Evolutionary conservation across 257 asterid species (phyloP).

Genomic region (Solanum arcanum): DNA sequence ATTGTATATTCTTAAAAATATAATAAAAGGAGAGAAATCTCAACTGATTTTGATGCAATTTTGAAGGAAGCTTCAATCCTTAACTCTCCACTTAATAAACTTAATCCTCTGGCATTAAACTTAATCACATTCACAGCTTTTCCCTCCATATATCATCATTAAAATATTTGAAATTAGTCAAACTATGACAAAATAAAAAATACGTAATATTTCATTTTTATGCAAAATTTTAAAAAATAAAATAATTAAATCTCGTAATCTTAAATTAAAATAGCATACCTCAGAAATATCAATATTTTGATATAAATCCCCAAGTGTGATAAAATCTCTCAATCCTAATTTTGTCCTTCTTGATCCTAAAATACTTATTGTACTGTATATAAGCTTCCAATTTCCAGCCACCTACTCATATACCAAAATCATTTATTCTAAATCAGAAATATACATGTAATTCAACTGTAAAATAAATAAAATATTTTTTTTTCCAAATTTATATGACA

Average conservation of each 20-base stretch:
- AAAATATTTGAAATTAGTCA: slow-evolving; percentile 15
- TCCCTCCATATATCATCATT: slow-evolving; percentile 55
- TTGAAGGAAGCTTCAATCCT: slow-evolving; percentile 69
- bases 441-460: background rate
- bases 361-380: slow-evolving; percentile 73
- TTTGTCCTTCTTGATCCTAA: slow-evolving; percentile 83
- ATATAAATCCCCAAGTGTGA: slow-evolving; percentile 56
- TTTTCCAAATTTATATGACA: background rate
- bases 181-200: background rate
- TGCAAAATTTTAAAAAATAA: background rate
- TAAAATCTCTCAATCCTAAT: slow-evolving; percentile 81
- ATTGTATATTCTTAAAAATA: background rate
- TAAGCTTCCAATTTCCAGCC: slow-evolving; percentile 80
- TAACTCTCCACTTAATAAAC: slow-evolving; percentile 58
- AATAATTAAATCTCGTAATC: background rate
- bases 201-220: background rate
- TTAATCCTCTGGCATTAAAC: slow-evolving; percentile 77
- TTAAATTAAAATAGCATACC: slow-evolving; percentile 26
- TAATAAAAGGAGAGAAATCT: slow-evolving; percentile 6
- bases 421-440: background rate
- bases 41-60: slow-evolving; percentile 64
- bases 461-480: background rate
- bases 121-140: slow-evolving; percentile 81
- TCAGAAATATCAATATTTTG: slow-evolving; percentile 51
- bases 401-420: slow-evolving; percentile 23